Conservation (phyloP, 495 filamentous ascomycete species). For the Hamigera avellanea region DNA sequence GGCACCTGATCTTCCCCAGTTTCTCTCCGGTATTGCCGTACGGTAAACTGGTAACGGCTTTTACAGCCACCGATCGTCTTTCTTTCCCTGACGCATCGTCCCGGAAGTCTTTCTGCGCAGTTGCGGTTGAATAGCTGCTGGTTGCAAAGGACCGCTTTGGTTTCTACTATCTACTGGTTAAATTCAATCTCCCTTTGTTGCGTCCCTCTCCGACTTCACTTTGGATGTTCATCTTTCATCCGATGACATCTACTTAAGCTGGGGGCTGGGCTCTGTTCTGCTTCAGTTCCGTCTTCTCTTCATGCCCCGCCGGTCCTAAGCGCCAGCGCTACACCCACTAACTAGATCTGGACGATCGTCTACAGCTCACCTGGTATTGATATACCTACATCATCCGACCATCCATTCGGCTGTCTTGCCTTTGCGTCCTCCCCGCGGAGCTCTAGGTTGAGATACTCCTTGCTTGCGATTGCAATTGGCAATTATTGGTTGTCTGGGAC, state of each 20-base stretch:
- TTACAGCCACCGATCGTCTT: too few relatives aligned
- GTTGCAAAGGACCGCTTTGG: conserved; percentile 9
- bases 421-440: not conserved
- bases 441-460: too few relatives aligned
- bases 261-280: too few relatives aligned
- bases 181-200: conserved; percentile 1
- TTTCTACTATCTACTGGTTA: not conserved
- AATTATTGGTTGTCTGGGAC: not conserved
- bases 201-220: not conserved
- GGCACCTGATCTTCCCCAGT: not conserved
- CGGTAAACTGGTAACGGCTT: too few relatives aligned
- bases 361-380: conserved; percentile 13
- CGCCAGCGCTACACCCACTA: conserved; percentile 25
- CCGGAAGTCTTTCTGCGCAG: conserved; percentile 3
- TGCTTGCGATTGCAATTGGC: conserved; percentile 5
- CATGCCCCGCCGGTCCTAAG: conserved; percentile 33
- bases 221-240: too few relatives aligned
- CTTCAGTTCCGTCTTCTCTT: conserved; percentile 2
- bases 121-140: conserved; percentile 7
- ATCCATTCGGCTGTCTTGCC: not conserved
- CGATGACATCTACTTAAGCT: too few relatives aligned
- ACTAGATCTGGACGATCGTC: conserved; percentile 14
- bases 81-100: conserved; percentile 3
- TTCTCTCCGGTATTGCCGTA: not conserved
- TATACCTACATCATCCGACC: conserved; percentile 2